Percentiles rank a stretch among this genome's conserved stretches.
Conservation (phyloP, 441 rosid genomes). For the Hura crepitans region DNA sequence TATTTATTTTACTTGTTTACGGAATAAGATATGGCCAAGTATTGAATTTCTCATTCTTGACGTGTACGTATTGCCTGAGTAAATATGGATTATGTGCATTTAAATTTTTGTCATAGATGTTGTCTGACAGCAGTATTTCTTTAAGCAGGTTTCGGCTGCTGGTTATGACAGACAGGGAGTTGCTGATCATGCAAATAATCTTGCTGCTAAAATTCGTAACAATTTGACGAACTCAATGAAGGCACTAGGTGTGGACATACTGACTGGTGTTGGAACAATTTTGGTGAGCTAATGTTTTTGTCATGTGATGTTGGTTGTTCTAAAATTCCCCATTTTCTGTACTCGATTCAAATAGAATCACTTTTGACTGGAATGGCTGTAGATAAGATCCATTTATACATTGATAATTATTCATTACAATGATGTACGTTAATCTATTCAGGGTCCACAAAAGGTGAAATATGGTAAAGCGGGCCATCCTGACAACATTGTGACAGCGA, state of each 20-base stretch:
- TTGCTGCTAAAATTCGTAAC: constrained; percentile 80
- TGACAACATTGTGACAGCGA: constrained; percentile 64
- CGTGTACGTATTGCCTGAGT: too few species aligned
- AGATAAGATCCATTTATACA: background rate
- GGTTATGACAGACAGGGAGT: constrained; percentile 91
- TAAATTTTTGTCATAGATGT: background rate
- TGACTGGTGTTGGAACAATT: constrained; percentile 76
- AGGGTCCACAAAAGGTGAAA: constrained; percentile 94
- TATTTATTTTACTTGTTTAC: too few species aligned
- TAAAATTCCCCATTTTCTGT: background rate
- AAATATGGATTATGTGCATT: too few species aligned
- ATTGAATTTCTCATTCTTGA: too few species aligned
- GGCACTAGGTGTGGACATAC: constrained; percentile 88
- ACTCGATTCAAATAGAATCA: background rate
- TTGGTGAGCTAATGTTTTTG: constrained; percentile 49
- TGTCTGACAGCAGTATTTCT: background rate
- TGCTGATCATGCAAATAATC: constrained; percentile 93
- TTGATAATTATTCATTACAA: background rate
- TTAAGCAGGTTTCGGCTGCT: constrained; percentile 72
- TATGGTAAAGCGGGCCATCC: constrained; percentile 57
- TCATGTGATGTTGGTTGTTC: background rate
- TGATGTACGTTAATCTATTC: constrained; percentile 23
- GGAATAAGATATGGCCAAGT: too few species aligned
- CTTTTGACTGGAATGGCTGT: background rate
- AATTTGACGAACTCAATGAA: constrained; percentile 91